Conservation (phyloP, 2,329 filamentous ascomycete genomes). For the Apiospora aurea region DNA sequence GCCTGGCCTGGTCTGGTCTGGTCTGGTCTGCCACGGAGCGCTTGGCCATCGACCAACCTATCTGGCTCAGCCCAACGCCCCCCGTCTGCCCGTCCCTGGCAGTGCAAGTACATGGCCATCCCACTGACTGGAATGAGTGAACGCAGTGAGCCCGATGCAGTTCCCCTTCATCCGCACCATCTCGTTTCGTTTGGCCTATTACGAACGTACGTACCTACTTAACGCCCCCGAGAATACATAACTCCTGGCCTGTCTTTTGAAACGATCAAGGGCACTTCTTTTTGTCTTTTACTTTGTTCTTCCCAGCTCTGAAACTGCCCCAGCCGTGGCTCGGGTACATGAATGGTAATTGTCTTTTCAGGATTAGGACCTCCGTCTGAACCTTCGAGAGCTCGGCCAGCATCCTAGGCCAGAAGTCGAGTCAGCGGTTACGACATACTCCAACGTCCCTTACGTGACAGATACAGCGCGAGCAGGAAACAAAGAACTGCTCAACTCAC, state of each 20-base stretch:
- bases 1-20: neutral
- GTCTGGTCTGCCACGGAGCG: neutral
- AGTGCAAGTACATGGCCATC: constrained; percentile 7
- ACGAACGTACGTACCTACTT: neutral
- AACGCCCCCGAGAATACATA: neutral
- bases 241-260: neutral
- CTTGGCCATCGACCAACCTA: neutral
- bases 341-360: neutral
- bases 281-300: neutral
- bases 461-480: constrained; percentile 4
- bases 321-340: neutral
- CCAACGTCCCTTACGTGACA: constrained; percentile 9
- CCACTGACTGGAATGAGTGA: constrained; percentile 6
- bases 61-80: constrained; percentile 3
- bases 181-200: neutral
- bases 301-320: neutral
- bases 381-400: constrained; percentile 9
- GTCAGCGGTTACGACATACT: constrained; percentile 7
- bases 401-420: constrained; percentile 7
- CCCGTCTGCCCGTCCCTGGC: neutral
- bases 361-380: constrained; percentile 16
- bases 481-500: neutral
- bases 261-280: neutral
- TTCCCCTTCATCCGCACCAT: neutral
- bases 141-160: neutral